phyloP scores from a whole-genome alignment of 192 early-diverging fungal species.

The Entophlyctis luteolus region DNA sequence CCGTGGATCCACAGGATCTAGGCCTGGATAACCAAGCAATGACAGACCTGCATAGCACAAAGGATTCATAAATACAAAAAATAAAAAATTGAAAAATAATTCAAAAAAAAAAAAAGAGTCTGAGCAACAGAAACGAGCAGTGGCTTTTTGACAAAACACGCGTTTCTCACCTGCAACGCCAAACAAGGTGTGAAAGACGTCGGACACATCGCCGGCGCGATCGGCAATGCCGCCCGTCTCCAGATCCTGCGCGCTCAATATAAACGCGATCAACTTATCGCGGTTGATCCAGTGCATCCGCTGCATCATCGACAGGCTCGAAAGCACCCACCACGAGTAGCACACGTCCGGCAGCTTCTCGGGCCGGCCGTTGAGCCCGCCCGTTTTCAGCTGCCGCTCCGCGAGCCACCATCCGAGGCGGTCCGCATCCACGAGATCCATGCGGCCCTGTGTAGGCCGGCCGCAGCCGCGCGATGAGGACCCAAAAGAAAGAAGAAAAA shows the following conservation, averaged over 20 bases:
- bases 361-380: slow-evolving; percentile 93
- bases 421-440: slow-evolving; percentile 79
- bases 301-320: slow-evolving; percentile 76
- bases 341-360: slow-evolving; percentile 95
- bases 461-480: neutral
- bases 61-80: neutral
- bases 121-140: no score
- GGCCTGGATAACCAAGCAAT: slow-evolving; percentile 70
- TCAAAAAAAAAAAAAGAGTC: neutral
- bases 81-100: neutral
- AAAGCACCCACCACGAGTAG: slow-evolving; percentile 98
- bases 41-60: slow-evolving; percentile 79
- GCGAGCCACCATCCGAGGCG: slow-evolving; percentile 88
- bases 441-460: slow-evolving; percentile 37
- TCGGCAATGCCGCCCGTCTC: slow-evolving; percentile 91
- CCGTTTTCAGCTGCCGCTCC: slow-evolving; percentile 85
- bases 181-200: slow-evolving; percentile 97
- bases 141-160: no score
- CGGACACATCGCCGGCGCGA: slow-evolving; percentile 82
- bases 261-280: slow-evolving; percentile 70
- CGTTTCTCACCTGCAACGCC: slow-evolving; percentile 77
- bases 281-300: slow-evolving; percentile 82
- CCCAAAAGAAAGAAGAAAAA: neutral
- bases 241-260: slow-evolving; percentile 65
- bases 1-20: slow-evolving; percentile 80